phyloP scores from a whole-genome alignment of 805 yeast species.

The Candida ulmi region DNA sequence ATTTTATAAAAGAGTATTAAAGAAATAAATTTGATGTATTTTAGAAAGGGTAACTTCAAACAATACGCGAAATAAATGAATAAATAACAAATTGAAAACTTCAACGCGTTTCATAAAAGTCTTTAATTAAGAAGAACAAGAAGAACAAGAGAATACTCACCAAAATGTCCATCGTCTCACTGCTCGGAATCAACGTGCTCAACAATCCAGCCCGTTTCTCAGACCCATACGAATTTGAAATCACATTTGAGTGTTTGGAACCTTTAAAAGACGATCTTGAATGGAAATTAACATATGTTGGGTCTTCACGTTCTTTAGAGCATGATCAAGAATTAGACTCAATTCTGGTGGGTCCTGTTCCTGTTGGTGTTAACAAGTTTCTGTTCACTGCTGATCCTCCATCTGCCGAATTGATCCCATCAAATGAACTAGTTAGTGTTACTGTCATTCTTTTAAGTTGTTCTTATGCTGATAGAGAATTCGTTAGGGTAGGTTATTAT shows the following conservation, averaged over 20 bases:
- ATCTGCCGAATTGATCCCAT: slow-evolving; percentile 91
- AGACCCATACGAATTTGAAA: slow-evolving; percentile 93
- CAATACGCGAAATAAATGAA: not conserved
- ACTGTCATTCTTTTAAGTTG: slow-evolving; percentile 92
- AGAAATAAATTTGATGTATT: slow-evolving; percentile 1
- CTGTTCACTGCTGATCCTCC: slow-evolving; percentile 96
- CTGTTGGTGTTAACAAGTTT: slow-evolving; percentile 93
- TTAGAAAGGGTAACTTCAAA: slow-evolving; percentile 3
- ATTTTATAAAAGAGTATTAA: too few species aligned
- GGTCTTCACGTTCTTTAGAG: slow-evolving; percentile 88
- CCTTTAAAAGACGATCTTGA: slow-evolving; percentile 81
- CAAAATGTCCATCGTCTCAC: slow-evolving; percentile 88
- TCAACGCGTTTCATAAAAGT: too few species aligned
- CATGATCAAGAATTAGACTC: slow-evolving; percentile 98
- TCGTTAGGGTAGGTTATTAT: slow-evolving; percentile 95
- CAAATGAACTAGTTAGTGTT: slow-evolving; percentile 89
- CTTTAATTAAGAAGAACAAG: too few species aligned
- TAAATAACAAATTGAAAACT: too few species aligned
- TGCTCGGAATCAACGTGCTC: slow-evolving; percentile 84
- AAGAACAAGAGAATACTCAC: not conserved
- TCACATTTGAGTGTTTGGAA: slow-evolving; percentile 95
- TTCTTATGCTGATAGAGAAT: slow-evolving; percentile 88
- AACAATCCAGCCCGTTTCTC: slow-evolving; percentile 93
- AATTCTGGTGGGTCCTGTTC: slow-evolving; percentile 96
- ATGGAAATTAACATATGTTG: slow-evolving; percentile 97